Percentiles rank a stretch among this genome's conserved stretches.
Evolutionary conservation across 2,329 filamentous ascomycete genomes (phyloP).

Genomic region (Camptophora hylomeconis): DNA sequence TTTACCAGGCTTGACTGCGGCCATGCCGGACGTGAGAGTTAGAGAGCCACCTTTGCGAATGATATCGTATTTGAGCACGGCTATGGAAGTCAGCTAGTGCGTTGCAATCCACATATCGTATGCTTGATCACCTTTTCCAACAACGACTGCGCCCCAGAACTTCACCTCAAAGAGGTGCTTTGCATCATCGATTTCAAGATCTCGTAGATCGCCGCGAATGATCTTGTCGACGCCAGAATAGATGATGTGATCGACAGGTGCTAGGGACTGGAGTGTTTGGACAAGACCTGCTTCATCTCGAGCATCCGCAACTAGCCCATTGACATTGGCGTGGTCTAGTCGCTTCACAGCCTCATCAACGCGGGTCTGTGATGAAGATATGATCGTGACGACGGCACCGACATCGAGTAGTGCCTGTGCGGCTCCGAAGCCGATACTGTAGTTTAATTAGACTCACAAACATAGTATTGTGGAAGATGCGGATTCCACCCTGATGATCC

Average conservation of each 20-base stretch:
- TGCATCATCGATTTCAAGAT: conserved; percentile 9
- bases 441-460: neutral
- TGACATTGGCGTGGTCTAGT: conserved; percentile 22
- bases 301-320: conserved; percentile 10
- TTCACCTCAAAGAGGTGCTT: conserved; percentile 13
- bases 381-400: conserved; percentile 43
- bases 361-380: conserved; percentile 40
- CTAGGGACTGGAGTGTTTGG: conserved; percentile 8
- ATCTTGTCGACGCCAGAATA: conserved; percentile 40
- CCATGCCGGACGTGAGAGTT: conserved; percentile 42
- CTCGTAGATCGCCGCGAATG: conserved; percentile 10
- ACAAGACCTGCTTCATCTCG: conserved; percentile 9
- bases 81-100: neutral
- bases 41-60: conserved; percentile 20
- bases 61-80: conserved; percentile 9
- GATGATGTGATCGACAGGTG: conserved; percentile 41
- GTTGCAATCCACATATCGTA: neutral
- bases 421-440: conserved; percentile 37
- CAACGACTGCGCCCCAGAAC: conserved; percentile 11
- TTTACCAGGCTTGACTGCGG: conserved; percentile 37
- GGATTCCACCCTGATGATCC: conserved; percentile 11
- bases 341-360: conserved; percentile 33
- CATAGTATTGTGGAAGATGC: neutral
- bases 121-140: conserved; percentile 9
- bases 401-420: conserved; percentile 46